Evolutionary conservation across 768 basidiomycete genomes (phyloP).

Genomic region (Naganishia kalamii): DNA sequence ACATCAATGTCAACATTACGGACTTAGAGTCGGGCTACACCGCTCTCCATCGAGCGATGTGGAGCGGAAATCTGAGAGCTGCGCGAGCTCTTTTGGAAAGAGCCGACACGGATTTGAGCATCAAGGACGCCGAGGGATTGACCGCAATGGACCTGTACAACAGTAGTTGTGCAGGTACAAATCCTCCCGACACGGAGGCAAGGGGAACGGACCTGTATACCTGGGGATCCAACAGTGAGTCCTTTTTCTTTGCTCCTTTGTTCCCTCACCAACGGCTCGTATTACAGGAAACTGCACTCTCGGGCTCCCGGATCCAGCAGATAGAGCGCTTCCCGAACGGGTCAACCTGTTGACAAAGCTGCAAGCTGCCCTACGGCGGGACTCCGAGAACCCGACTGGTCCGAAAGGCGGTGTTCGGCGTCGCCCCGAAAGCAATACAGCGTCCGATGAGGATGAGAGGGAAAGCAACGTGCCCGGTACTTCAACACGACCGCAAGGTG

Average conservation of each 20-base stretch:
- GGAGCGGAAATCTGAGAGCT: conserved; percentile 56
- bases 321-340: conserved; percentile 71
- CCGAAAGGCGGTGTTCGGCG: conserved; percentile 18
- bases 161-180: conserved; percentile 64
- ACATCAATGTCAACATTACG: conserved; percentile 67
- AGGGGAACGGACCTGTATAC: conserved; percentile 63
- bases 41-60: conserved; percentile 78
- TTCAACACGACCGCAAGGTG: conserved; percentile 12
- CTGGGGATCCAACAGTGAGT: conserved; percentile 71
- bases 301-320: conserved; percentile 73
- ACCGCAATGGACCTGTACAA: conserved; percentile 91
- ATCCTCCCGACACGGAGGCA: conserved; percentile 40
- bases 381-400: background rate
- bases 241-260: background rate
- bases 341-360: conserved; percentile 53
- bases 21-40: conserved; percentile 89
- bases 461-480: conserved; percentile 20
- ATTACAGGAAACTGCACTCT: conserved; percentile 66
- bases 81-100: conserved; percentile 71
- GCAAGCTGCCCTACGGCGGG: conserved; percentile 27
- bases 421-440: background rate
- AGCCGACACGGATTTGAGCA: conserved; percentile 61
- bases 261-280: background rate
- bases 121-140: conserved; percentile 79
- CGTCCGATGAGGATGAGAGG: conserved; percentile 34